These are phyloP conservation scores for Fusarium miscanthi DNA, from an alignment of 2,329 filamentous ascomycete genomes.

Conservation along the genomic window DNA sequence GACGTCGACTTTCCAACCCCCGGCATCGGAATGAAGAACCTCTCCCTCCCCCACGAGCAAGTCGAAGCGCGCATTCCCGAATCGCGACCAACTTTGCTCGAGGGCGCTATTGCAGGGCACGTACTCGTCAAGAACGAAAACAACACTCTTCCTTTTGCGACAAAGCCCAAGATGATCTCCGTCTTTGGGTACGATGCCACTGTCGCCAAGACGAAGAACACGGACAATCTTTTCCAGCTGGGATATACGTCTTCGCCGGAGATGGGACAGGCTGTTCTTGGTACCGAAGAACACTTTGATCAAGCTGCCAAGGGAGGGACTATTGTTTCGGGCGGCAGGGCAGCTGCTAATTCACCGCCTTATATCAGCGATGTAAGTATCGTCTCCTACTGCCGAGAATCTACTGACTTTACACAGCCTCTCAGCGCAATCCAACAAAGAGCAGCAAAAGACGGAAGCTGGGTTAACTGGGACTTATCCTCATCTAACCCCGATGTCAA, in stretches of 20 bases:
- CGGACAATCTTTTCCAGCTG: conserved; percentile 56
- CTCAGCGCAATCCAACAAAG: conserved; percentile 61
- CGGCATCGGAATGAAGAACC: conserved; percentile 70
- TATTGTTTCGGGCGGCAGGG: conserved; percentile 63
- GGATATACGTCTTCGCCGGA: conserved; percentile 60
- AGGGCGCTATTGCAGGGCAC: conserved; percentile 70
- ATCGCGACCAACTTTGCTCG: conserved; percentile 57
- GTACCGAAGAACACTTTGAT: conserved; percentile 57
- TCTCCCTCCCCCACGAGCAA: conserved; percentile 57
- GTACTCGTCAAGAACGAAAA: conserved; percentile 79
- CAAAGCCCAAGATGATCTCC: conserved; percentile 65
- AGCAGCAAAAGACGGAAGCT: conserved; percentile 64
- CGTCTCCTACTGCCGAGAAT: accelerated
- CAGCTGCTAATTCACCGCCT: conserved; percentile 61
- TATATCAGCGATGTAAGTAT: conserved; percentile 60
- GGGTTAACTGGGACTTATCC: conserved; percentile 61
- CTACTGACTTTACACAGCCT: conserved; percentile 20
- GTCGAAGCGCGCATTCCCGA: conserved; percentile 62
- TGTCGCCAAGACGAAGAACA: conserved; percentile 59
- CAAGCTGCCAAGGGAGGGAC: conserved; percentile 64
- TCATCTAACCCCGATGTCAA: conserved; percentile 51
- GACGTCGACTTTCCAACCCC: conserved; percentile 58
- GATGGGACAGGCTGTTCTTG: conserved; percentile 58
- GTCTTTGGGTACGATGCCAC: conserved; percentile 74
- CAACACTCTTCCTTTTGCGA: conserved; percentile 69